Conservation (phyloP, 2,329 filamentous ascomycete genomes). For the Fusarium algeriense region DNA sequence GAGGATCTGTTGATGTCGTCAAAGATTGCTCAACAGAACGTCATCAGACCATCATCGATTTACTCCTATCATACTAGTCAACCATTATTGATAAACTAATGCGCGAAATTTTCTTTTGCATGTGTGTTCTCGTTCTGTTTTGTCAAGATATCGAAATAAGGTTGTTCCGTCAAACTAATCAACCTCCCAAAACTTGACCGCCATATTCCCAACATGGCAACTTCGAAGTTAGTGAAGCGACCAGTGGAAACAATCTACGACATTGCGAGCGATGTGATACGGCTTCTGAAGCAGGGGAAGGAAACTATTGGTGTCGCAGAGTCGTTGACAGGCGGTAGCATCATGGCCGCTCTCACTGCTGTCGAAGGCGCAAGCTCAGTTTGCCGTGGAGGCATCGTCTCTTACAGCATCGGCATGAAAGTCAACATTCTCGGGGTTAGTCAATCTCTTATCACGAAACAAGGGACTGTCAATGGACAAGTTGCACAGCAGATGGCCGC, state of each 20-base stretch:
- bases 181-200: too few relatives aligned
- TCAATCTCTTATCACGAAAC: slow-evolving; percentile 13
- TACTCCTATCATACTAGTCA: too few relatives aligned
- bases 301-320: slow-evolving; percentile 49
- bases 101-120: neutral
- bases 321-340: slow-evolving; percentile 49
- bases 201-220: slow-evolving; percentile 6
- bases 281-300: slow-evolving; percentile 36
- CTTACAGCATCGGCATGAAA: slow-evolving; percentile 50
- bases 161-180: neutral
- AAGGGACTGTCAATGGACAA: slow-evolving; percentile 32
- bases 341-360: slow-evolving; percentile 50
- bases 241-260: slow-evolving; percentile 26
- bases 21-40: neutral
- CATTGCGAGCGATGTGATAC: slow-evolving; percentile 32
- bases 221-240: neutral
- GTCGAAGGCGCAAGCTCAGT: slow-evolving; percentile 49
- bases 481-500: slow-evolving; percentile 40
- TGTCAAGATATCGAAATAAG: neutral
- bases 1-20: neutral
- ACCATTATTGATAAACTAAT: neutral
- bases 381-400: slow-evolving; percentile 52
- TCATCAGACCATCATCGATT: slow-evolving; percentile 1
- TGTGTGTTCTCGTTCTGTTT: neutral
- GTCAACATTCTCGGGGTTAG: slow-evolving; percentile 43